Evolutionary conservation across 1,139 yeast genomes (phyloP).

Genomic region (Meyerozyma elateridarum): DNA sequence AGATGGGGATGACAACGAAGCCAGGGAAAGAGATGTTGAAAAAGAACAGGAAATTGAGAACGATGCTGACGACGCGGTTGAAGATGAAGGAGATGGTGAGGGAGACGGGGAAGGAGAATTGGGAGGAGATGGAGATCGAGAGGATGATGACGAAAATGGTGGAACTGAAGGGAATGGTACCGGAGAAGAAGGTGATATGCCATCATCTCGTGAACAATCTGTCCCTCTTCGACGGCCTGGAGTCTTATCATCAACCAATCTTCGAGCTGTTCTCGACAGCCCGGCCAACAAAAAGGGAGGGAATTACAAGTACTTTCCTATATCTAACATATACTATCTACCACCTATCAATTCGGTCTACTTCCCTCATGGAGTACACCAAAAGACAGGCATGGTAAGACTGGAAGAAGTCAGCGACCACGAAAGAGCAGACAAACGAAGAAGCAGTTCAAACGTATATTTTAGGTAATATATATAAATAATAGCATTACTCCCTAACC

Average conservation of each 20-base stretch:
- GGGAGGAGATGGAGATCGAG: constrained; percentile 9
- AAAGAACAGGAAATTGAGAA: constrained; percentile 7
- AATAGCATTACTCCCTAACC: constrained; percentile 20
- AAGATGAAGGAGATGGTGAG: constrained; percentile 11
- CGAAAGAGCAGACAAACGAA: neutral
- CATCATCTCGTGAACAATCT: constrained; percentile 8
- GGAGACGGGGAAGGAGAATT: constrained; percentile 9
- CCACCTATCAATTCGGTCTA: constrained; percentile 60
- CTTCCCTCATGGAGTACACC: constrained; percentile 57
- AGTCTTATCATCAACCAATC: too few relatives aligned
- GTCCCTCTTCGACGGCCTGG: constrained; percentile 1
- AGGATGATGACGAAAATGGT: constrained; percentile 10
- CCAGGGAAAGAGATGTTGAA: constrained; percentile 4
- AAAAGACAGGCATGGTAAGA: constrained; percentile 13
- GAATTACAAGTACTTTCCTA: constrained; percentile 51
- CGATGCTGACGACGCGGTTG: constrained; percentile 5
- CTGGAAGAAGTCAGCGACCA: neutral
- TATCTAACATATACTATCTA: constrained; percentile 50
- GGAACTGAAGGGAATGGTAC: constrained; percentile 6
- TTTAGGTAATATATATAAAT: constrained; percentile 1
- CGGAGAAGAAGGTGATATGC: constrained; percentile 11
- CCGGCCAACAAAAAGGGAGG: constrained; percentile 10
- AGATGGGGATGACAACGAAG: constrained; percentile 6
- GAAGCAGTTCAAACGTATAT: constrained; percentile 2
- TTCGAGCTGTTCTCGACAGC: too few relatives aligned